Percentiles rank a stretch among this genome's conserved stretches.
Evolutionary conservation across 1,139 yeast species (phyloP).

Genomic region (Kodamaea ohmeri): DNA sequence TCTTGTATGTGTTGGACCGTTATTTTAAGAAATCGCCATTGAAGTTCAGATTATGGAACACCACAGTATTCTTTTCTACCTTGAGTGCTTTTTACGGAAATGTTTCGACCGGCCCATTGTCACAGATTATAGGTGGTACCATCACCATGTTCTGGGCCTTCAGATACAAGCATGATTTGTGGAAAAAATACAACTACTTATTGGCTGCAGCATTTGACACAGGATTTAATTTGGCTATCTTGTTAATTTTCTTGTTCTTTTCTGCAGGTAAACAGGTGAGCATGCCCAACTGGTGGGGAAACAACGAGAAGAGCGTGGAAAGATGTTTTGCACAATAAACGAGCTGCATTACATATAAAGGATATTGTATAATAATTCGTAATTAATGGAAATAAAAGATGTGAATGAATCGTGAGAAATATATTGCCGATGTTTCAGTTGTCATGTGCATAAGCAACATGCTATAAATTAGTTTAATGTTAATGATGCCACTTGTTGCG

Average conservation of each 20-base stretch:
- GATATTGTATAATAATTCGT: neutral
- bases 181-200: constrained; percentile 43
- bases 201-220: constrained; percentile 50
- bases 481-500: too few species aligned
- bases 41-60: constrained; percentile 39
- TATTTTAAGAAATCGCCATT: constrained; percentile 18
- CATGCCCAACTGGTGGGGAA: constrained; percentile 50
- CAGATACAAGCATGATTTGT: constrained; percentile 32
- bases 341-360: neutral
- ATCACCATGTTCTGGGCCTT: constrained; percentile 43
- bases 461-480: too few species aligned
- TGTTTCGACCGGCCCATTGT: constrained; percentile 45
- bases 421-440: too few species aligned
- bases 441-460: too few species aligned
- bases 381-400: too few species aligned
- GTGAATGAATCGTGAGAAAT: too few species aligned
- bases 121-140: constrained; percentile 44
- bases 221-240: constrained; percentile 41
- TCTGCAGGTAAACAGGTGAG: constrained; percentile 29
- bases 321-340: constrained; percentile 31
- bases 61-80: constrained; percentile 47
- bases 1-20: constrained; percentile 27
- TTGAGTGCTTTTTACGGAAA: constrained; percentile 48
- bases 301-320: constrained; percentile 38
- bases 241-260: constrained; percentile 35